Evolutionary conservation across 1,284 basidiomycete species (phyloP).

Genomic region (Malassezia equina): DNA sequence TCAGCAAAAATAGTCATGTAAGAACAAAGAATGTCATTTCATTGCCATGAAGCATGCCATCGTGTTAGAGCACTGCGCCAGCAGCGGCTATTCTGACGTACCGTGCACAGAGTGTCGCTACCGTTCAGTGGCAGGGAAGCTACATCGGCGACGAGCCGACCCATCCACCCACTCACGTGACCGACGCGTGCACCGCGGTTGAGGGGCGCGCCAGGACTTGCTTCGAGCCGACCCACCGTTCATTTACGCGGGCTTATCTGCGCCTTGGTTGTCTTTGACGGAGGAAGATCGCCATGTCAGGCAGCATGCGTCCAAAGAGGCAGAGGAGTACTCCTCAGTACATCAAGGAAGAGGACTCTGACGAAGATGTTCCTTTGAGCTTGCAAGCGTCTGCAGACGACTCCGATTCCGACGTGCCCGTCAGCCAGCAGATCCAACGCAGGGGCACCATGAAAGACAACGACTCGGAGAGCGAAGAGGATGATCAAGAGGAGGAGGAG

Average conservation of each 20-base stretch:
- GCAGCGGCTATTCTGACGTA: not conserved
- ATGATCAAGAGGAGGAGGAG: slow-evolving; percentile 15
- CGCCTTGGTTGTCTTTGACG: not conserved
- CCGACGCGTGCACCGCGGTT: not conserved
- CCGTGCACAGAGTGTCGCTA: not conserved
- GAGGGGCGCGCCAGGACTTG: not conserved
- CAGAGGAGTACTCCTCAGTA: not conserved
- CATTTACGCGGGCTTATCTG: not conserved
- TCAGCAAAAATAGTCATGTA: not conserved
- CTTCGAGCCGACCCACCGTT: not conserved
- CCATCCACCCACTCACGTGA: not conserved
- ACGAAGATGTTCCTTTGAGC: slow-evolving; percentile 43
- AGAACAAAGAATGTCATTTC: not conserved
- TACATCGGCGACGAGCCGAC: not conserved
- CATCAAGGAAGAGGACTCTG: slow-evolving; percentile 24
- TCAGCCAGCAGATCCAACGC: slow-evolving; percentile 21
- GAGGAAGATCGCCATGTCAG: not conserved
- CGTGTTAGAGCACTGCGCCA: not conserved
- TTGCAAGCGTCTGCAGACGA: slow-evolving; percentile 43
- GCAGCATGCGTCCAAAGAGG: not conserved
- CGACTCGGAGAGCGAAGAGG: slow-evolving; percentile 17
- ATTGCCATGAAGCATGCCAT: not conserved
- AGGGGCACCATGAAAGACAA: slow-evolving; percentile 20
- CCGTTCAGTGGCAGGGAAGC: not conserved
- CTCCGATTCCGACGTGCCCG: slow-evolving; percentile 22